These are phyloP conservation scores for Penicillium sp. DNA, from an alignment of 2,329 filamentous ascomycete species.

Conservation along the genomic window DNA sequence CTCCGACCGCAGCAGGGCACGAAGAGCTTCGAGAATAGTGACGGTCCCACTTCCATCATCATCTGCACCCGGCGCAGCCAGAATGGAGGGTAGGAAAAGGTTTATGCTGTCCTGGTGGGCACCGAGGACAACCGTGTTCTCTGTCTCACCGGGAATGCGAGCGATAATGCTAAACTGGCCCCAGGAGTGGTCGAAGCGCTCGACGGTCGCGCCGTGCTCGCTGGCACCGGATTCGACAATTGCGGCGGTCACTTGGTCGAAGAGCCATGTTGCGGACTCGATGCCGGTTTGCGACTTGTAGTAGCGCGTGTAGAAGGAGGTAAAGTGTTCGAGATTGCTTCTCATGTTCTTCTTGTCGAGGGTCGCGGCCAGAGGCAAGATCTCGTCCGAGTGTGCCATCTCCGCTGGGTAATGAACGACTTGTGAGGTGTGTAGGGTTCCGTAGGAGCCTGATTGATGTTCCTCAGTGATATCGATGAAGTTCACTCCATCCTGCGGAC, in stretches of 20 bases:
- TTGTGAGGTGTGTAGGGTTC: conserved; percentile 35
- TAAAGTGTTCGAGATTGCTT: conserved; percentile 68
- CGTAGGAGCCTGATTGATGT: conserved; percentile 59
- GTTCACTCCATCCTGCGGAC: conserved; percentile 66
- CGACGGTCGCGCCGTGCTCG: conserved; percentile 62
- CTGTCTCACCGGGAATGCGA: conserved; percentile 78
- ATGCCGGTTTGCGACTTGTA: conserved; percentile 64
- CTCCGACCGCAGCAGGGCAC: conserved; percentile 70
- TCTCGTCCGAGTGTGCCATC: conserved; percentile 60
- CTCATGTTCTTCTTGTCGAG: conserved; percentile 74
- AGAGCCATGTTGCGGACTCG: conserved; percentile 84
- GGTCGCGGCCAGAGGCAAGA: conserved; percentile 63
- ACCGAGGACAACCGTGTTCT: conserved; percentile 82
- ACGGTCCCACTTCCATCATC: conserved; percentile 92
- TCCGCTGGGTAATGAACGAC: conserved; percentile 64
- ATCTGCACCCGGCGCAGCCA: conserved; percentile 88
- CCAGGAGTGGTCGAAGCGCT: conserved; percentile 78
- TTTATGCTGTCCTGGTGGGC: conserved; percentile 97
- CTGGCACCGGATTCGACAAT: conserved; percentile 68
- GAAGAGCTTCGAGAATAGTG: conserved; percentile 87
- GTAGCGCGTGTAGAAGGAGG: conserved; percentile 56
- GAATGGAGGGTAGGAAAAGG: conserved; percentile 76
- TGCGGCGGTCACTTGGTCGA: conserved; percentile 67
- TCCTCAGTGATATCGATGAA: conserved; percentile 92
- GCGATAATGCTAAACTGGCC: conserved; percentile 88